Base-by-base conservation (phyloP, 2,329 filamentous ascomycete species). In the Rhinocladiella similis region DNA sequence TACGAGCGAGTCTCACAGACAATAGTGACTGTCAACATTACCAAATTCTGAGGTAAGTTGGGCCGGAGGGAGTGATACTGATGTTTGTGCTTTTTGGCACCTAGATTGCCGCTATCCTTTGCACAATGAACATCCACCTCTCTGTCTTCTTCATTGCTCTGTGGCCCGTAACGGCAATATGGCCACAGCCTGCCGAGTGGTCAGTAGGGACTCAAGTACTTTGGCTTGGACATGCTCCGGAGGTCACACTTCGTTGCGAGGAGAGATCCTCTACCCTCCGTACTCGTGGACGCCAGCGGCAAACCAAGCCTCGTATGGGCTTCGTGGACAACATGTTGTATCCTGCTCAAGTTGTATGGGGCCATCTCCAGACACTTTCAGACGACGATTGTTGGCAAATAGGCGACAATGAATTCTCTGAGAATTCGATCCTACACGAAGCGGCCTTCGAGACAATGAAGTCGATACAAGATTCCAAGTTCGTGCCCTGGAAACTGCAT, bases 401-500 rank as follows among this genome's bases (percentile, higher is more conserved):
- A 7, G 20, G 16, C 5, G 2, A 39, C n/a, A n/a, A 22, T 12
- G 4, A 9, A 9, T 43, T 60, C 36, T 60, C 64, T 5, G 65
- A 67, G 42, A 53, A 46, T 13, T 55, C 57, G 7, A 57, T 67
- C 10, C 47, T 67, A 7, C 52, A 56, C 20, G 48, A 54, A 13
- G 66, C 64, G 9, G 64, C 66, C 5, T 57, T 57, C 22, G 51
- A 63, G 5, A 62, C 65, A 10, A 46, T 62, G 22, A 57, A 56
- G 19, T 53, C 60, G 16, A 63, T 67, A 18, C 39, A 48, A 9
- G 3, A 51, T n/a, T 64, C 56, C 25, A 66, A 58, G 22, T 67
- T 69, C 48, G 65, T 69, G 5, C 68, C 68, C 2, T 70, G 67
- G 68, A 69, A 69, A 45, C 64, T 69, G 42, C 58, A 69, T 53